These are phyloP conservation scores for Adansonia gregorii DNA, from an alignment of 441 rosid genomes.

Conservation along the genomic window DNA sequence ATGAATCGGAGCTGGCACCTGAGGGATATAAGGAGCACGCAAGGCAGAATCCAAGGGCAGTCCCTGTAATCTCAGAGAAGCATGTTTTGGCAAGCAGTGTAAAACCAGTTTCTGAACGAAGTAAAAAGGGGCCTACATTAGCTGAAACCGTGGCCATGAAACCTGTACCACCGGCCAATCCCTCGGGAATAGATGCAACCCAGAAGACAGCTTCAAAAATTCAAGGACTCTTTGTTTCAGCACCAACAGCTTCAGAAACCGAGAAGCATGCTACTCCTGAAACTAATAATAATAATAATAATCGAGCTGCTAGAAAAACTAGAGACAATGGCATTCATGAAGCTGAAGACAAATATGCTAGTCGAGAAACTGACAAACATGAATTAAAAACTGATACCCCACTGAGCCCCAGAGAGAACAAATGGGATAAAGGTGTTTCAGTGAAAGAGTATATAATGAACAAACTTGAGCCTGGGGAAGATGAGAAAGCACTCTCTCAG, in stretches of 20 bases:
- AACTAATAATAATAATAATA: background rate
- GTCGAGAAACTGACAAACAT: background rate
- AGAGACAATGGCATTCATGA: too few relatives aligned
- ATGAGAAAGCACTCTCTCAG: constrained; percentile 75
- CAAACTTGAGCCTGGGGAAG: constrained; percentile 82
- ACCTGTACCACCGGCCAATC: constrained; percentile 52
- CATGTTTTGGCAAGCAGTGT: constrained; percentile 46
- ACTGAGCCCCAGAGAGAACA: constrained; percentile 27
- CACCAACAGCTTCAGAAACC: constrained; percentile 27
- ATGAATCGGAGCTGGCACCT: constrained; percentile 89
- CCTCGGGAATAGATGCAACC: constrained; percentile 45
- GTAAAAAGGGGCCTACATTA: constrained; percentile 28
- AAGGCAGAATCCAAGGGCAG: constrained; percentile 64
- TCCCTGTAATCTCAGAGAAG: constrained; percentile 53
- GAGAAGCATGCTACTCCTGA: constrained; percentile 24
- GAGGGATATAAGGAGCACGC: constrained; percentile 57
- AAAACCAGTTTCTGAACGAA: constrained; percentile 25
- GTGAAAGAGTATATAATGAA: constrained; percentile 74
- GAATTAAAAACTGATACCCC: background rate
- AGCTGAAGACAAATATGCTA: constrained; percentile 1
- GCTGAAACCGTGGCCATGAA: constrained; percentile 43
- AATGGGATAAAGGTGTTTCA: constrained; percentile 85
- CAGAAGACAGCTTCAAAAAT: constrained; percentile 50
- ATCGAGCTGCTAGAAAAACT: background rate
- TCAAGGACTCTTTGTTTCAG: constrained; percentile 49